Conservation (phyloP, 371 early-diverging fungal genomes). For the Mucor sp. region DNA sequence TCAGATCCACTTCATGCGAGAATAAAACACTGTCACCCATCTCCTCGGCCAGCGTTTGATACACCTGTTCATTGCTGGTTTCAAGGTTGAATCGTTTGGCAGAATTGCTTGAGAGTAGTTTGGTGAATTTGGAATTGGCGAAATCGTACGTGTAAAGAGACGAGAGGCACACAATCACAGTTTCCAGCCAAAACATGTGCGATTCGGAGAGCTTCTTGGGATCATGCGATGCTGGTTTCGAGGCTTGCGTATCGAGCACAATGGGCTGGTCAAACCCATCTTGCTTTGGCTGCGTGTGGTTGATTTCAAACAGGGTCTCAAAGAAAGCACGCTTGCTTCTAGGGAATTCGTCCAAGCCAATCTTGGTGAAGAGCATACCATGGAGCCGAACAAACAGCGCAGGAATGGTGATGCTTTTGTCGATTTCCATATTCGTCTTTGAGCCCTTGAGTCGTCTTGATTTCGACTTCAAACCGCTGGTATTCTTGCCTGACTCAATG, state of each 20-base stretch:
- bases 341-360: conserved; percentile 62
- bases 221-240: neutral
- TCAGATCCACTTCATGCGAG: conserved; percentile 34
- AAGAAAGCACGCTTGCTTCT: conserved; percentile 39
- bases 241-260: neutral
- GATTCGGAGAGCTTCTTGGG: conserved; percentile 7
- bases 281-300: neutral
- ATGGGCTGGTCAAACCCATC: neutral
- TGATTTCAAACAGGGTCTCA: conserved; percentile 29
- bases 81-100: conserved; percentile 8
- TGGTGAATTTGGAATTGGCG: conserved; percentile 48
- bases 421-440: neutral
- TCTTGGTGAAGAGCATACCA: conserved; percentile 69
- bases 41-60: conserved; percentile 14
- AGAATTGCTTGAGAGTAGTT: conserved; percentile 10
- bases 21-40: conserved; percentile 35
- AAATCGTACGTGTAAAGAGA: conserved; percentile 60
- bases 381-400: conserved; percentile 58
- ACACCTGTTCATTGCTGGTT: conserved; percentile 1
- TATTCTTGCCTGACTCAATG: conserved; percentile 7
- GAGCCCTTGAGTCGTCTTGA: conserved; percentile 8
- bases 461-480: neutral
- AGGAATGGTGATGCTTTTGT: conserved; percentile 24
- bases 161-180: conserved; percentile 50
- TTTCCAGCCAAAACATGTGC: conserved; percentile 56